Base-by-base conservation (phyloP, 1,284 basidiomycete species). In the Trametes hirsuta region DNA sequence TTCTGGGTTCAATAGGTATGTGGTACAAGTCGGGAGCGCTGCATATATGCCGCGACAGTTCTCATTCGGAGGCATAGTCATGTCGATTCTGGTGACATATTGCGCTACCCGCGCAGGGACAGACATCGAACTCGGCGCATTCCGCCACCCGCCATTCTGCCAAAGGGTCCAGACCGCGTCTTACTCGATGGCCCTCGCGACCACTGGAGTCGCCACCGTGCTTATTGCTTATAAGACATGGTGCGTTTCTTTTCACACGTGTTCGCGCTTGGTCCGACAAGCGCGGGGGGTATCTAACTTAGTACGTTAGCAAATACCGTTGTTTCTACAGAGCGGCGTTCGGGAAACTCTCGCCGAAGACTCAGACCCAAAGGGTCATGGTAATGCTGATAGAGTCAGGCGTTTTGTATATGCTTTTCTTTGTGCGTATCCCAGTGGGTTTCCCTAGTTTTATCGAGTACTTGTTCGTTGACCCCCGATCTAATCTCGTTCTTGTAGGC, bases 211-310 rank as follows among this genome's bases (percentile, higher is more conserved):
- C 12, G 59, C 62, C 18, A 66, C 65, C 5, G 8, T 57, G 2
- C 47, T 66, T 35, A 66, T 66, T 24, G 48, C 56, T 2, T 60
- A 62, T 48, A 66, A 66, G 37, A 63, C 65, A 14, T 66, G 65
- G 65, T 66, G 30, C 25, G 49, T 62, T 6, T 37, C 36, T 24
- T 2, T 11, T 10, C 2, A 10, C 0, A 14, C 40, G 8, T 30
- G 8, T 30, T 8, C 30, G 30, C 30, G 30, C 30, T 30, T 15
- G 3, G n/a, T 18, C 21, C 11, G 18, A 36, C 36, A n/a, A 11
- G 25, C 12, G 24, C n/a, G 40, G 35, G 40, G 15, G n/a, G 15
- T 10, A 35, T n/a, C 21, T 14, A 12, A 12, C 21, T 35, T 10
- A 5, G 34, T 15, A 6, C 35, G 30, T 10, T 24, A 66, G 64